These are phyloP conservation scores for Fraxinus sp. DNA, from an alignment of 305 asterid species.

Conservation along the genomic window DNA sequence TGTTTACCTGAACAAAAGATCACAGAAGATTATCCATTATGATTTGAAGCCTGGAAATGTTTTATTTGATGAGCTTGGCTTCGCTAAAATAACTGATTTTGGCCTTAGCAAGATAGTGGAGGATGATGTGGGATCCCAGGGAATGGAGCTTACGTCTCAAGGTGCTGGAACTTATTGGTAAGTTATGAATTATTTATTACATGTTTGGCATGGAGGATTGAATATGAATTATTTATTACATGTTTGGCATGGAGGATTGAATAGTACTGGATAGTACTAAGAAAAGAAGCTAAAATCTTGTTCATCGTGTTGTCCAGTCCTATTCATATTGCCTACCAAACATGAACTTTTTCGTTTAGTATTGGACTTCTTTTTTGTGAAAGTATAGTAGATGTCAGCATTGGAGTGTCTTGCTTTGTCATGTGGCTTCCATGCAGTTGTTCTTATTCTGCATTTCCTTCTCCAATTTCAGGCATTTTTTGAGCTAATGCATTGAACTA, in stretches of 20 bases:
- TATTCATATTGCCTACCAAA: background rate
- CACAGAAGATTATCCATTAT: conserved; percentile 91
- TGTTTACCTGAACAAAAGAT: conserved; percentile 83
- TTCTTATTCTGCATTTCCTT: background rate
- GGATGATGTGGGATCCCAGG: conserved; percentile 95
- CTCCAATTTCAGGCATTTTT: background rate
- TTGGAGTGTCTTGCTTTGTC: background rate
- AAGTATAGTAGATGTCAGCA: background rate
- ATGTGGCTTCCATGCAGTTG: background rate
- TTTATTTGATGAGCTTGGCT: conserved; percentile 79
- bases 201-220: background rate
- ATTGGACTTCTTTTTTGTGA: background rate
- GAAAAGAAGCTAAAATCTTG: background rate
- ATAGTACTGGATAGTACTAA: background rate
- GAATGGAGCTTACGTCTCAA: conserved; percentile 99
- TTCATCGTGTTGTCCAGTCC: background rate
- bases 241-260: background rate
- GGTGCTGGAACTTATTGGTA: conserved; percentile 99
- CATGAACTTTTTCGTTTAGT: background rate
- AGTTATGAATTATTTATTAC: conserved; percentile 28
- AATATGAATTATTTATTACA: no score
- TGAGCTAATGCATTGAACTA: background rate
- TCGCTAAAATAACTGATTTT: conserved; percentile 94
- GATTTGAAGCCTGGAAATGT: conserved; percentile 99
- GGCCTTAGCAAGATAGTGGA: conserved; percentile 99